A percentile compares a stretch with the other conserved stretches of the same genome.
phyloP scores from a whole-genome alignment of 1,284 basidiomycete species.

The Singerocomus rubriflavus region DNA sequence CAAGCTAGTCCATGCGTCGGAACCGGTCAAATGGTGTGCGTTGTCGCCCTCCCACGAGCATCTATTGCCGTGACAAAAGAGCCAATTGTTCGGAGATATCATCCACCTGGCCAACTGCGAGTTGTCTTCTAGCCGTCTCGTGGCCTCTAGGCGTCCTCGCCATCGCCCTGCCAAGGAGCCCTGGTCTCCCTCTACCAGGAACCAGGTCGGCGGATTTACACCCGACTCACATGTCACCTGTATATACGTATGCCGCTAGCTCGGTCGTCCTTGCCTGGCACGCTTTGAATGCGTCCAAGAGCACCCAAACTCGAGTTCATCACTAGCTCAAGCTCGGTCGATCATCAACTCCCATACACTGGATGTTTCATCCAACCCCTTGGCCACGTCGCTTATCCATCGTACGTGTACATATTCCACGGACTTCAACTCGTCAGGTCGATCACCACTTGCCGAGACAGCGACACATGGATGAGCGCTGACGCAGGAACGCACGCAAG shows the following conservation, averaged over 20 bases:
- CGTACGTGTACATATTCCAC: neutral
- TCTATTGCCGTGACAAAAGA: too few relatives aligned
- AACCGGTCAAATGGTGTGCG: too few relatives aligned
- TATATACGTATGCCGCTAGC: neutral
- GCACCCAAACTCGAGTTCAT: neutral
- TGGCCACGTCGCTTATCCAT: neutral
- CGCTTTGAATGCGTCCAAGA: neutral
- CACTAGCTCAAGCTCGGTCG: neutral
- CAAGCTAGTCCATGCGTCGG: too few relatives aligned
- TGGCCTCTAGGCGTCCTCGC: too few relatives aligned
- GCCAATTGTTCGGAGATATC: slow-evolving; percentile 3
- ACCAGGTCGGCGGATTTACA: neutral
- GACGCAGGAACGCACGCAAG: slow-evolving; percentile 1
- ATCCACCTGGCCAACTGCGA: neutral
- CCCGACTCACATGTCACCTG: neutral
- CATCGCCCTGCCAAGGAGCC: neutral
- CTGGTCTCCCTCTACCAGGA: neutral
- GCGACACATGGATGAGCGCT: slow-evolving; percentile 6
- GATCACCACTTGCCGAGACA: slow-evolving; percentile 1
- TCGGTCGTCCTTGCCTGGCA: neutral
- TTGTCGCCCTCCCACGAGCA: slow-evolving; percentile 6
- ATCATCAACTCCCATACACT: too few relatives aligned
- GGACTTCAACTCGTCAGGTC: neutral
- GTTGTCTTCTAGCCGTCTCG: neutral
- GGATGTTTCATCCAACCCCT: neutral